Evolutionary conservation across 495 filamentous ascomycete species (phyloP).

Genomic region (Xylaria venustula): DNA sequence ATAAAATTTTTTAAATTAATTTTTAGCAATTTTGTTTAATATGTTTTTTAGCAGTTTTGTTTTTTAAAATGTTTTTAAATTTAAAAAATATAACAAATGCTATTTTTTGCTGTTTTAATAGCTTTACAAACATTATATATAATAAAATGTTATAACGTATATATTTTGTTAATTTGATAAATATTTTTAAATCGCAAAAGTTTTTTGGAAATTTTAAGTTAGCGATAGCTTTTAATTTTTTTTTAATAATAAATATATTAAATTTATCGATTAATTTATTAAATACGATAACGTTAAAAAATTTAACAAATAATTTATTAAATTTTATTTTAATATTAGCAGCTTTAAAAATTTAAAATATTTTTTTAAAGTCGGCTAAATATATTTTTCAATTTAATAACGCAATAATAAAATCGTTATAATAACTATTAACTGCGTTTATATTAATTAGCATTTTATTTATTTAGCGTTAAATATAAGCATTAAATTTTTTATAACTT

Average conservation of each 20-base stretch:
- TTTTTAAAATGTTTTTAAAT: no score
- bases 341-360: background rate
- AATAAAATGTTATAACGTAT: constrained; percentile 1
- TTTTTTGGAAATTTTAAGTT: background rate
- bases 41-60: no score
- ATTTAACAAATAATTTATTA: constrained; percentile 1
- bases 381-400: no score
- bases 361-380: background rate
- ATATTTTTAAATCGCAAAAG: background rate
- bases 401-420: background rate
- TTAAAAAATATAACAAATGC: background rate
- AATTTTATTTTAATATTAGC: background rate
- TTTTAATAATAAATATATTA: background rate
- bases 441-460: background rate
- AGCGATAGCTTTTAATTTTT: background rate
- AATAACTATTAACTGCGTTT: background rate
- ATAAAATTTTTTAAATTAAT: no score
- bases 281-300: background rate
- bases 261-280: background rate
- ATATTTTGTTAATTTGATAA: background rate
- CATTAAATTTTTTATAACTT: no score
- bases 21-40: no score
- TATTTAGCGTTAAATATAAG: constrained; percentile 7
- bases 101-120: background rate
- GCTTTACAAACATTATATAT: background rate